These are phyloP conservation scores for Heliamphora exappendiculata DNA, from an alignment of 148 eudicot species.

Conservation along the genomic window DNA sequence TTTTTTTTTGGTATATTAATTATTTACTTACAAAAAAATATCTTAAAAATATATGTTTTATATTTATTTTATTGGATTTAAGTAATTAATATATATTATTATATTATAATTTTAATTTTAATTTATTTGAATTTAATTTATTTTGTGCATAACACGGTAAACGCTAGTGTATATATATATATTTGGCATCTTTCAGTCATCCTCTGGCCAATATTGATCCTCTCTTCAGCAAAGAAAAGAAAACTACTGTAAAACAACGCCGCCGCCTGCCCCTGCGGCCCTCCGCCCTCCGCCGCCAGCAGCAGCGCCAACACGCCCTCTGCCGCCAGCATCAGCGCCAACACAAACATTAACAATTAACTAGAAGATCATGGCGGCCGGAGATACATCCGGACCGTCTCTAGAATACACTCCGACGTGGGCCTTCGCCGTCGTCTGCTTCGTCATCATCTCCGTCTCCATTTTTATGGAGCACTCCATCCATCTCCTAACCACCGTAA, in stretches of 20 bases:
- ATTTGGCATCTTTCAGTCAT: neutral
- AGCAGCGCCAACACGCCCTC: neutral
- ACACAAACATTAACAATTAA: neutral
- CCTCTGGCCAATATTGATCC: neutral
- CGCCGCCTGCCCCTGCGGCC: neutral
- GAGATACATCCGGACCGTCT: neutral
- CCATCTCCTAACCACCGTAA: conserved; percentile 10
- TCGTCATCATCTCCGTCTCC: conserved; percentile 7
- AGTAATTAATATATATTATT: too few species aligned
- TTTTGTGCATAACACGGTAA: too few species aligned
- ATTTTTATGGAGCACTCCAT: conserved; percentile 8
- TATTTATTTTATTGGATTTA: too few species aligned
- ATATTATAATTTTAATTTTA: too few species aligned
- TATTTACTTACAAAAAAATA: too few species aligned
- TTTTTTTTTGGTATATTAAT: too few species aligned
- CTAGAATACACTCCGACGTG: conserved; percentile 14
- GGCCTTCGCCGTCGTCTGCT: conserved; percentile 14
- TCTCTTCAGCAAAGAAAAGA: neutral
- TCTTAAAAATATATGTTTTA: too few species aligned
- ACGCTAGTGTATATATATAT: too few species aligned
- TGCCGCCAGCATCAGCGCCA: neutral
- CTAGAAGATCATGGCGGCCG: conserved; percentile 6
- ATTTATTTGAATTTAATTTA: too few species aligned
- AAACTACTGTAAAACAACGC: neutral
- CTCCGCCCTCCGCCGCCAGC: neutral